These are phyloP conservation scores for Pilasporangium apinafurcum DNA, from an alignment of 352 stramenopile species.

Conservation along the genomic window DNA sequence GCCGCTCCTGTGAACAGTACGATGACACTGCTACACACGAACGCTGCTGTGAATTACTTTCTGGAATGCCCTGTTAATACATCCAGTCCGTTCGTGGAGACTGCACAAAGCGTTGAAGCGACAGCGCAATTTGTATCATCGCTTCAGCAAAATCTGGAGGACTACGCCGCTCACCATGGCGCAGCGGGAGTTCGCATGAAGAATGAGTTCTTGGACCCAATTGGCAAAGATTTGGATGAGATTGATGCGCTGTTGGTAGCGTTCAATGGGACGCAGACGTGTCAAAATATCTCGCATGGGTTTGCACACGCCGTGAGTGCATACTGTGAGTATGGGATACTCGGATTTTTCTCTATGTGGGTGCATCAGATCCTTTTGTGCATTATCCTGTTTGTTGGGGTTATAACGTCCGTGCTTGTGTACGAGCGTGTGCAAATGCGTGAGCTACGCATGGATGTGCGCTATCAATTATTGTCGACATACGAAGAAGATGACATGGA, in stretches of 20 bases:
- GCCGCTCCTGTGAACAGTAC: constrained; percentile 64
- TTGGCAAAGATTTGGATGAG: constrained; percentile 33
- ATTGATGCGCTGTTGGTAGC: constrained; percentile 16
- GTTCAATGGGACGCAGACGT: constrained; percentile 48
- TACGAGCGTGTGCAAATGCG: constrained; percentile 73
- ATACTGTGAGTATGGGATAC: constrained; percentile 77
- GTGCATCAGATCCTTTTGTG: constrained; percentile 79
- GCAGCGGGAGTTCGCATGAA: constrained; percentile 55
- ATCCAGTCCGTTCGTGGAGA: constrained; percentile 36
- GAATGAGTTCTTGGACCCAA: constrained; percentile 65
- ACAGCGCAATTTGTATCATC: constrained; percentile 16
- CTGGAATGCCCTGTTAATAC: constrained; percentile 50
- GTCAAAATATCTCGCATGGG: constrained; percentile 29
- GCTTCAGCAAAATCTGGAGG: constrained; percentile 45
- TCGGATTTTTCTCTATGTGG: constrained; percentile 84
- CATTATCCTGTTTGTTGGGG: constrained; percentile 65
- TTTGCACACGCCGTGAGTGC: constrained; percentile 40
- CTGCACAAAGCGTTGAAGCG: constrained; percentile 20
- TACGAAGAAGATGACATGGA: constrained; percentile 82
- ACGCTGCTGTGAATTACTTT: constrained; percentile 50
- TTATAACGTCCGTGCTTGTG: constrained; percentile 64
- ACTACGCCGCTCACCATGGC: constrained; percentile 41
- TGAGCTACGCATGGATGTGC: constrained; percentile 44
- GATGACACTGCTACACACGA: constrained; percentile 41
- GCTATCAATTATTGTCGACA: constrained; percentile 68